Evolutionary conservation across 2,329 filamentous ascomycete species (phyloP).

Genomic region (Cladorrhinum sp.): DNA sequence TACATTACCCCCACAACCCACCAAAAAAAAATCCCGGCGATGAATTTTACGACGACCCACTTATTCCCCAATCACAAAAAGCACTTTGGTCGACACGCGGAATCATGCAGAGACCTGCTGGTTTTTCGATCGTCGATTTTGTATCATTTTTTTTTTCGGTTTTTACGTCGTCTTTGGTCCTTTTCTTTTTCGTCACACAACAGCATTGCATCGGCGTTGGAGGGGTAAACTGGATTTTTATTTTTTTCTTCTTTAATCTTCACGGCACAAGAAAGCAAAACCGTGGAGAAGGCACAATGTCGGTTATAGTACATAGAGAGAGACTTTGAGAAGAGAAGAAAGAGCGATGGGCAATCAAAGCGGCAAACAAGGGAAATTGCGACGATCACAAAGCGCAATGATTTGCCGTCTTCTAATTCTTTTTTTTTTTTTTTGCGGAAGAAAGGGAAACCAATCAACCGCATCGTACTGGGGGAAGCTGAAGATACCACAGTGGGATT

Average conservation of each 20-base stretch:
- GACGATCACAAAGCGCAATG: neutral
- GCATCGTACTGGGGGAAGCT: too few species aligned
- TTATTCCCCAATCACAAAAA: constrained; percentile 22
- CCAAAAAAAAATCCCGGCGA: neutral
- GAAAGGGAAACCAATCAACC: neutral
- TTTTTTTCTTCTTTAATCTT: neutral
- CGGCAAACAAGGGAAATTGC: neutral
- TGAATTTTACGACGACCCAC: constrained; percentile 25
- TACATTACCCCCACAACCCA: constrained; percentile 19
- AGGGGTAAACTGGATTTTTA: constrained; percentile 21
- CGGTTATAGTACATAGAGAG: neutral
- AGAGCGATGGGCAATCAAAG: neutral
- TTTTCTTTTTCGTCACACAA: constrained; percentile 27
- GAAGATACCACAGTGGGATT: neutral
- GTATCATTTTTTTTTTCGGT: constrained; percentile 36
- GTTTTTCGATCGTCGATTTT: constrained; percentile 27
- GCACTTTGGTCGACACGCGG: constrained; percentile 11
- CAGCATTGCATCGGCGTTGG: constrained; percentile 61
- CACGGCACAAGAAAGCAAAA: neutral
- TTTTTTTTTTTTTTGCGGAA: neutral
- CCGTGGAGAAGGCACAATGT: neutral
- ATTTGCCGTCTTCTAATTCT: neutral
- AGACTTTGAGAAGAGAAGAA: neutral
- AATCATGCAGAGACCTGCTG: constrained; percentile 6
- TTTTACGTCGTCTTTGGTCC: constrained; percentile 18